A percentile compares a stretch with the other conserved stretches of the same genome.
phyloP scores from a whole-genome alignment of 176 grass and related monocot species.

The Cymbopogon citratus region DNA sequence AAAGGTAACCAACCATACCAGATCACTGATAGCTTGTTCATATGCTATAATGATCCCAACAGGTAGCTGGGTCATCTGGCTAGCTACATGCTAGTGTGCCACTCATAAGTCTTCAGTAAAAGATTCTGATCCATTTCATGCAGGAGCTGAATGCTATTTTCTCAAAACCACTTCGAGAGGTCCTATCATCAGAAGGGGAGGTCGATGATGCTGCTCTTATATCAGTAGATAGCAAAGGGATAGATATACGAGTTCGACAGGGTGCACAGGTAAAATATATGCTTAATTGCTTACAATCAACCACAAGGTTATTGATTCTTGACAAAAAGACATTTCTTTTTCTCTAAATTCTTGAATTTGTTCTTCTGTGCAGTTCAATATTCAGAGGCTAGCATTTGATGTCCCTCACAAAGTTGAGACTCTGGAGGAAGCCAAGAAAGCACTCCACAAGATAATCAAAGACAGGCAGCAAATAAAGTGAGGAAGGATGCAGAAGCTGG shows the following conservation, averaged over 20 bases:
- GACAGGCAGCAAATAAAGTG: conserved; percentile 37
- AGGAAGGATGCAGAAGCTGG: not conserved
- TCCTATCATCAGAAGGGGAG: conserved; percentile 76
- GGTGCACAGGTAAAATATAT: conserved; percentile 76
- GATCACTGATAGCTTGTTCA: not conserved
- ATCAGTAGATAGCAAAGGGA: conserved; percentile 99
- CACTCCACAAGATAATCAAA: conserved; percentile 82
- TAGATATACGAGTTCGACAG: conserved; percentile 92
- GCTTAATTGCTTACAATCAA: not conserved
- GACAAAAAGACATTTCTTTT: not conserved
- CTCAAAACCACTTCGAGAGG: conserved; percentile 83
- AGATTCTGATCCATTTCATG: conserved; percentile 13
- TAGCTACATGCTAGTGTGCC: not conserved
- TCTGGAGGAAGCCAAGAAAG: conserved; percentile 92
- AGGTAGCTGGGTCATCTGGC: not conserved
- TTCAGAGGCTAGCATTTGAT: conserved; percentile 72
- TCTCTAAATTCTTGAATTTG: not conserved
- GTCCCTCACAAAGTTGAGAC: conserved; percentile 74
- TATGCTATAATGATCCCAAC: not conserved
- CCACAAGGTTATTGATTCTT: not conserved
- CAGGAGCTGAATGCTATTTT: conserved; percentile 94
- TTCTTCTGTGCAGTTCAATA: conserved; percentile 63
- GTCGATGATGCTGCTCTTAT: conserved; percentile 95
- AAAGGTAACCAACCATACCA: conserved; percentile 48
- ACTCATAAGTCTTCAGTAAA: not conserved